Evolutionary conservation across 495 filamentous ascomycete species (phyloP), one percentile per base, ranked within the genome.

Genomic region (Elasticomyces elasticus): DNA sequence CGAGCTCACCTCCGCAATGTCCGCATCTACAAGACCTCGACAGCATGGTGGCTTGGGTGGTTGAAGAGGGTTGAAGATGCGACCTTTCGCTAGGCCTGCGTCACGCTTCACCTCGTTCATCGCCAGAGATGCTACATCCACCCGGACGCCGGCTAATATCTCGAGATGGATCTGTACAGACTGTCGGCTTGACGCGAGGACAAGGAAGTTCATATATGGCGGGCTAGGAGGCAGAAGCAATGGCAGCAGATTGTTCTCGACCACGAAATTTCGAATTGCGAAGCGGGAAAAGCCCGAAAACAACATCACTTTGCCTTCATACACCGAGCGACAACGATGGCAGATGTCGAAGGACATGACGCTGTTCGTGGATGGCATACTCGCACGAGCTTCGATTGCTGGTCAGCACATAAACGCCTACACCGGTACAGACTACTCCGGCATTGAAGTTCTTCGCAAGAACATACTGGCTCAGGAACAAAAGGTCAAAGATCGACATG

Each of bases 341-440:
- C 70, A 80, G 51, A 62, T 88, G 40, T 84, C 85, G 5, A 86
- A 84, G 56, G 79, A 83, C 55, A 83, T 95, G 64, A 80, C 76
- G 44, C 64, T 75, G 45, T 67, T 95, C 61, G 94, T 96, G 87
- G 92, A 98, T 69, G 79, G 86, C 55, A 65, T 95, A 23, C 87
- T 95, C 64, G 80, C 86, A 23, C 88, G 89, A 56, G 73, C 89
- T 30, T 86, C 94, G 58, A 77, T 82, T 50, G 89, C 89, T 11
- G 85, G 86, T 4, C 89, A 95, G 64, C 83, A 82, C 51, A 76
- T 98, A 68, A 97, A 97, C 68, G 85, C 87, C 62, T 74, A 95
- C 44, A 98, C 94, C 1, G 94, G 94, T 12, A 72, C 70, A 24
- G 70, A 72, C 54, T 98, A 98, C 76, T 84, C 86, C 0, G 83